Evolutionary conservation across 148 eudicot genomes (phyloP).

Genomic region (Salicornia ramosissima): DNA sequence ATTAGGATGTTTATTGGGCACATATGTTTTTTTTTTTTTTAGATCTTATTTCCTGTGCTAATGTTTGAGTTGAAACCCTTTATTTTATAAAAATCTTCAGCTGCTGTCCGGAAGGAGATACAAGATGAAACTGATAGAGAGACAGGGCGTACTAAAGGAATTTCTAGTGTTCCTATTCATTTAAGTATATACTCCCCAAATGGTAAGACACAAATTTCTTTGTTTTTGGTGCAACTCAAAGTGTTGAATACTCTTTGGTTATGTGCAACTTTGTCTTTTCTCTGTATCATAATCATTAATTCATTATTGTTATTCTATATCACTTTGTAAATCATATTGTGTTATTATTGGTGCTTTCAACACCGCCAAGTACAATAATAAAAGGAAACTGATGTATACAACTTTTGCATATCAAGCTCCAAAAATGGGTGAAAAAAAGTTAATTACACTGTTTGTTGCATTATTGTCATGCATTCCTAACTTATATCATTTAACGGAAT

Average conservation of each 20-base stretch:
- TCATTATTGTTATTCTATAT: too few species aligned
- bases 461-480: too few species aligned
- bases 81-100: constrained; percentile 37
- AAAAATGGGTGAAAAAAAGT: too few species aligned
- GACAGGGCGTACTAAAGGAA: constrained; percentile 76
- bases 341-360: too few species aligned
- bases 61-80: constrained; percentile 13
- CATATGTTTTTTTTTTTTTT: too few species aligned
- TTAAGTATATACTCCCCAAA: constrained; percentile 85
- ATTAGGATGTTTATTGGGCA: neutral
- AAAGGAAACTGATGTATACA: too few species aligned
- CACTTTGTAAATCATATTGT: too few species aligned
- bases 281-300: too few species aligned
- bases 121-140: constrained; percentile 97
- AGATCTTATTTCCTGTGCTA: neutral
- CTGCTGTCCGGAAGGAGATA: constrained; percentile 96
- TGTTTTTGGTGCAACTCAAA: neutral
- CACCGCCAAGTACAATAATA: too few species aligned
- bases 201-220: constrained; percentile 42
- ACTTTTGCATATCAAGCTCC: too few species aligned
- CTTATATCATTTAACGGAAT: too few species aligned
- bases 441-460: too few species aligned
- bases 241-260: neutral
- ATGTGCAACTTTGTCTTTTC: neutral
- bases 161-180: constrained; percentile 96